Evolutionary conservation across 768 basidiomycete genomes (phyloP), one percentile per base, ranked within the genome.

Genomic region (Lactarius psammicola): DNA sequence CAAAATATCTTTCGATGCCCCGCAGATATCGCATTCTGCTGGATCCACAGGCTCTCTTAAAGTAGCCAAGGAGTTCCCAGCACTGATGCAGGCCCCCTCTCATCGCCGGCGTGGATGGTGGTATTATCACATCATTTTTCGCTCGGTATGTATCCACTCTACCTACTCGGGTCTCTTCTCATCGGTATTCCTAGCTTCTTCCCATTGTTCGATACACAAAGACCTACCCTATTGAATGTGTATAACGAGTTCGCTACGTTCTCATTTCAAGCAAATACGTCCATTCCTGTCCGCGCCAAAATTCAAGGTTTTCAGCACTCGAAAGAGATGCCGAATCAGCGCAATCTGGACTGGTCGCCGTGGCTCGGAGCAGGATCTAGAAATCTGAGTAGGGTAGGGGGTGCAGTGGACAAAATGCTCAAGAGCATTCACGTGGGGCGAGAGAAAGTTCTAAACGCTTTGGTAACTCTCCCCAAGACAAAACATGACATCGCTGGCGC

Each of bases 221-320:
- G 96, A 20, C 76, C 81, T 0, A 77, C 80, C 0, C 82, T 98
- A 7, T 72, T 84, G 18, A 80, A 88, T 55, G 92, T 83, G 23
- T 99, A 98, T 74, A 85, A 91, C 65, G 86, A 90, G 0, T 78
- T 84, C 13, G 91, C 95, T n/a, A 95, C 94, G 9, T 95, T 98
- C 74, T 97, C 95, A 1, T 90, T 88, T 74, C 90, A 89, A 23
- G 85, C 86, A 71, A 95, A 95, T 74, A 95, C 95, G 1, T 74
- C 84, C 7, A 90, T 95, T 67, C 92, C 92, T 4, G 75, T 81
- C 8, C 89, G 95, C 18, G 90, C 92, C 0, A 84, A 90, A 56
- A 80, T 90, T 55, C 83, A 88, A 73, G 88, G 87, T 26, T 81
- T 87, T 68, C 87, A 91, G 67, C 72, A 76, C 7, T 84, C 84